A percentile compares a stretch with the other conserved stretches of the same genome.
These are phyloP conservation scores for Serendipita sp. DNA, from an alignment of 1,284 basidiomycete genomes.

Conservation along the genomic window DNA sequence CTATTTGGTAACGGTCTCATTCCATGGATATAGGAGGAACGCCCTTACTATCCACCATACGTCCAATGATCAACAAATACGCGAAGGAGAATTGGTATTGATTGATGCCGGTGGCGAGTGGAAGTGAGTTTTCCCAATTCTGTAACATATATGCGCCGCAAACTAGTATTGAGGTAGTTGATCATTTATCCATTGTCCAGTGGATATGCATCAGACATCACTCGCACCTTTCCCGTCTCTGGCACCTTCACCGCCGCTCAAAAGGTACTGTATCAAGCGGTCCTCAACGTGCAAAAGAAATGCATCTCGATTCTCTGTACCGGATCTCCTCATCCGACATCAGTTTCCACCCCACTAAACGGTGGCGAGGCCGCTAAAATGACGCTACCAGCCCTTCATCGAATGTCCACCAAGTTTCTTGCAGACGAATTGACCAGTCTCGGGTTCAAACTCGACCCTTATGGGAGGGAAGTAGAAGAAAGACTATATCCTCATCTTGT, in stretches of 20 bases:
- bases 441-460: conserved; percentile 55
- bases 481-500: conserved; percentile 77
- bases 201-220: conserved; percentile 94
- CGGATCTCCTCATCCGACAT: conserved; percentile 28
- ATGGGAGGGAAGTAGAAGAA: conserved; percentile 52
- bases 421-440: conserved; percentile 65
- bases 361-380: conserved; percentile 34
- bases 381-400: conserved; percentile 68
- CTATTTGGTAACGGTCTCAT: not conserved
- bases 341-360: conserved; percentile 30
- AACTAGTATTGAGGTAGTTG: conserved; percentile 14
- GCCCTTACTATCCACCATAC: conserved; percentile 87
- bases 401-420: conserved; percentile 56
- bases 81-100: conserved; percentile 63
- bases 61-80: conserved; percentile 66
- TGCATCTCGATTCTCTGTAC: conserved; percentile 45
- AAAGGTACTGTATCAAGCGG: conserved; percentile 74
- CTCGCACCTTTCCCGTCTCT: conserved; percentile 79
- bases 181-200: conserved; percentile 28
- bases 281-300: conserved; percentile 62
- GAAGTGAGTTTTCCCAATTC: conserved; percentile 36
- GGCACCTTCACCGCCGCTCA: conserved; percentile 74
- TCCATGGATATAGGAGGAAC: conserved; percentile 44
- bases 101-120: conserved; percentile 87
- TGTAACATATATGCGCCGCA: not conserved